Evolutionary conservation across 495 filamentous ascomycete species (phyloP).

Genomic region (Hypoxylon intermedium): DNA sequence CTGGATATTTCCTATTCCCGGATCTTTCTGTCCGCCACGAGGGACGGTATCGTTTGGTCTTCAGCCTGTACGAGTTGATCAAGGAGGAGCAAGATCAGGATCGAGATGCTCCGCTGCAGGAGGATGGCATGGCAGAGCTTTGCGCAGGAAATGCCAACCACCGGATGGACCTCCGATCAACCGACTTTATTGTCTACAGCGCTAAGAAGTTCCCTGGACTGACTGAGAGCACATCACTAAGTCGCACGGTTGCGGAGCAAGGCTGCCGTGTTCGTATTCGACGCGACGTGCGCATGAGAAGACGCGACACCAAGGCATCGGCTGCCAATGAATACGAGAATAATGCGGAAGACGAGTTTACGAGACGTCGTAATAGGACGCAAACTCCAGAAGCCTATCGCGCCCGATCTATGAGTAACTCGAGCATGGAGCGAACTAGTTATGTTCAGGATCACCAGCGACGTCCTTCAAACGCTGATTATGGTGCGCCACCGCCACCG

Average conservation of each 20-base stretch:
- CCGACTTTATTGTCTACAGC: conserved; percentile 88
- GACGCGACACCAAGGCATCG: conserved; percentile 78
- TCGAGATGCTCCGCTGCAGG: conserved; percentile 44
- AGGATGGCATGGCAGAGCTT: conserved; percentile 49
- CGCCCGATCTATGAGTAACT: conserved; percentile 77
- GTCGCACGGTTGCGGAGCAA: conserved; percentile 92
- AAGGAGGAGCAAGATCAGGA: conserved; percentile 71
- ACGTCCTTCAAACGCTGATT: conserved; percentile 64
- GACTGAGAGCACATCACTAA: conserved; percentile 86
- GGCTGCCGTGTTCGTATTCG: conserved; percentile 96
- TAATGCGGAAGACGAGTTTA: conserved; percentile 68
- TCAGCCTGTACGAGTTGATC: conserved; percentile 90
- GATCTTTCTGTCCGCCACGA: conserved; percentile 97
- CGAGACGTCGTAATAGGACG: conserved; percentile 63
- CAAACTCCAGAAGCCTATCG: conserved; percentile 71
- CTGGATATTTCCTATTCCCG: conserved; percentile 97
- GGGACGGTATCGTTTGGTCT: conserved; percentile 85
- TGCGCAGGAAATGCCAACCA: conserved; percentile 55
- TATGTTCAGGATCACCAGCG: conserved; percentile 58
- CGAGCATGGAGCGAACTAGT: conserved; percentile 61
- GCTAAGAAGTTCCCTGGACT: conserved; percentile 99
- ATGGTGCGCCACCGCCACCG: conserved; percentile 52
- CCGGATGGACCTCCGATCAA: conserved; percentile 87
- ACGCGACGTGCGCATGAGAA: conserved; percentile 95
- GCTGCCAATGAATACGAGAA: conserved; percentile 71